phyloP scores from a whole-genome alignment of 192 early-diverging fungal genomes.

The Coemansia sp. region DNA sequence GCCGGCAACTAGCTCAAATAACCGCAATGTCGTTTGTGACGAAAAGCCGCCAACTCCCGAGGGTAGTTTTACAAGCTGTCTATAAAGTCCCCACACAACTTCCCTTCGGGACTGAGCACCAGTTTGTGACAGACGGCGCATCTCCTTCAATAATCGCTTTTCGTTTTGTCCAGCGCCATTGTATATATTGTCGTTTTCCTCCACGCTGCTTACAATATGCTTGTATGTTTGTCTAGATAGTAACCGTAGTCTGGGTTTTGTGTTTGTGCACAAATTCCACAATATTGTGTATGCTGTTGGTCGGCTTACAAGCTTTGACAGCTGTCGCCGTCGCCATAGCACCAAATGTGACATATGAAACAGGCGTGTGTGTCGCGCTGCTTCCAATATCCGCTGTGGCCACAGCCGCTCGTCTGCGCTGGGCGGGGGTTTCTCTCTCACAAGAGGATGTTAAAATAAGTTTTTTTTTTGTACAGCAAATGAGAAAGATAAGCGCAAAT shows the following conservation, averaged over 20 bases:
- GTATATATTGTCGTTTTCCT: background rate
- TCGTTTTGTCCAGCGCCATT: conserved; percentile 3
- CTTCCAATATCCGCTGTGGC: background rate
- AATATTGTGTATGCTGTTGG: background rate
- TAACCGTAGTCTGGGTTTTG: background rate
- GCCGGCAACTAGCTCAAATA: conserved; percentile 30
- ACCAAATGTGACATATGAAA: conserved; percentile 20
- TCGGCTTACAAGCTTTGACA: conserved; percentile 4
- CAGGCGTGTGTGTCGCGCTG: conserved; percentile 5
- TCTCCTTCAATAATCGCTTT: conserved; percentile 14
- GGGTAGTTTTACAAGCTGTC: conserved; percentile 1
- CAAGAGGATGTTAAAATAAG: no score
- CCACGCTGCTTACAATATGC: background rate
- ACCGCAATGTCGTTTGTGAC: conserved; percentile 9
- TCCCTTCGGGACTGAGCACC: conserved; percentile 27
- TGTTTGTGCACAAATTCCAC: background rate
- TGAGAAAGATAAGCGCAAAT: background rate
- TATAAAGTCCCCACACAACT: conserved; percentile 33
- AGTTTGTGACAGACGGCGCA: conserved; percentile 14
- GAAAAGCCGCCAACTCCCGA: conserved; percentile 10
- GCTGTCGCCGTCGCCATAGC: conserved; percentile 22
- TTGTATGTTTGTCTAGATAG: background rate
- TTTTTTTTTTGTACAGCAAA: background rate
- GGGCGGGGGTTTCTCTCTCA: background rate
- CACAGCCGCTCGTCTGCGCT: background rate